Conservation (phyloP, 192 early-diverging fungal genomes). For the Podila minutissima region DNA sequence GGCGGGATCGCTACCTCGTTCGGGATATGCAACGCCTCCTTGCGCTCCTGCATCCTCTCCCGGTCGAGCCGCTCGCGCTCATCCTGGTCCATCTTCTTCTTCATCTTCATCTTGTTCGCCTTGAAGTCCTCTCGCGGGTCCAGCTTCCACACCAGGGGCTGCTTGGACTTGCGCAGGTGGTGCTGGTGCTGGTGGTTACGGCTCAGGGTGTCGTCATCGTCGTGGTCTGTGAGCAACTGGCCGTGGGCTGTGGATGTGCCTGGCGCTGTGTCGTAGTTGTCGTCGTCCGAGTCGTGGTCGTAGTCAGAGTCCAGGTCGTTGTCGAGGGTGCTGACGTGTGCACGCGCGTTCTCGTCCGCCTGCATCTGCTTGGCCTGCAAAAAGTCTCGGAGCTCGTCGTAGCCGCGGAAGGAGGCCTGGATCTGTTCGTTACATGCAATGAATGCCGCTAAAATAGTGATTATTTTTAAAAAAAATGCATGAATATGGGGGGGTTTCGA, state of each 20-base stretch:
- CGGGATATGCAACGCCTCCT: constrained; percentile 1
- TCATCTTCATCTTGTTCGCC: constrained; percentile 37
- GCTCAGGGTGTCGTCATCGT: not conserved
- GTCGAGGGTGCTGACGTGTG: not conserved
- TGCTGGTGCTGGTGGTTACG: constrained; percentile 1
- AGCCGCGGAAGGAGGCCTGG: constrained; percentile 15
- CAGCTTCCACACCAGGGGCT: constrained; percentile 35
- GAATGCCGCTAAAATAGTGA: constrained; percentile 8
- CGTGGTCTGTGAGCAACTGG: constrained; percentile 2
- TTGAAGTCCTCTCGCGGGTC: constrained; percentile 45
- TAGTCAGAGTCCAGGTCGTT: not conserved
- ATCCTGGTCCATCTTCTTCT: constrained; percentile 10
- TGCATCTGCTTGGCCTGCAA: constrained; percentile 35
- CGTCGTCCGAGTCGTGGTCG: constrained; percentile 9
- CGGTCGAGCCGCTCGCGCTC: not conserved
- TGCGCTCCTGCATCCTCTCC: constrained; percentile 4
- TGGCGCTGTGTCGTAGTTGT: not conserved
- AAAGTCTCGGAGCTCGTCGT: constrained; percentile 27
- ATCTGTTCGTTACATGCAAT: constrained; percentile 30
- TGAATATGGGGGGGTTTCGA: not conserved
- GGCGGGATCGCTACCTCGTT: not conserved
- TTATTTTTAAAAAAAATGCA: not conserved
- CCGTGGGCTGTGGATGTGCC: not conserved
- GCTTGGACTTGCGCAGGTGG: constrained; percentile 24
- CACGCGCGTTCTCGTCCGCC: constrained; percentile 13